phyloP scores from a whole-genome alignment of 2,329 filamentous ascomycete species.

The Fusarium cyanostomum region DNA sequence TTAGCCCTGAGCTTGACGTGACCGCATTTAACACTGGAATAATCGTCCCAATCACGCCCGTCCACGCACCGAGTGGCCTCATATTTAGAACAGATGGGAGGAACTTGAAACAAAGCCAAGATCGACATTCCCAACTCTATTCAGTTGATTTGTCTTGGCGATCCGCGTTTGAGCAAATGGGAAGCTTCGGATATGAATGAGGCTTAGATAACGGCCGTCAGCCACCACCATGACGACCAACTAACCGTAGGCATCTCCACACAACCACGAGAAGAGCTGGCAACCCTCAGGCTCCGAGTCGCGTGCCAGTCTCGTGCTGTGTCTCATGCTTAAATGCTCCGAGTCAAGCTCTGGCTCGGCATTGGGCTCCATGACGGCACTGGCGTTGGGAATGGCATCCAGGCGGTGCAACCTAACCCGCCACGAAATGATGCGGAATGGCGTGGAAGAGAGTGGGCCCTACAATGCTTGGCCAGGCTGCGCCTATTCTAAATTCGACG shows the following conservation, averaged over 20 bases:
- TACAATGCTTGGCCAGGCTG: neutral
- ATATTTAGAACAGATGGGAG: slow-evolving; percentile 12
- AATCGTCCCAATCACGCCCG: slow-evolving; percentile 6
- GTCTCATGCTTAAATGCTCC: neutral
- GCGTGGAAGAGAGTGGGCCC: neutral
- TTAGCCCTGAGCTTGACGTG: slow-evolving; percentile 17
- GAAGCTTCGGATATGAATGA: neutral
- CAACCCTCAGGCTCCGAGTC: neutral
- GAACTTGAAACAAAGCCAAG: slow-evolving; percentile 7
- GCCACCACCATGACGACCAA: slow-evolving; percentile 36
- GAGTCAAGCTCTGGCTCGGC: too few species aligned
- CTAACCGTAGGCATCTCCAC: neutral
- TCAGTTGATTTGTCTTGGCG: slow-evolving; percentile 16
- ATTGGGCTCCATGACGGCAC: neutral
- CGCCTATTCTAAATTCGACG: neutral
- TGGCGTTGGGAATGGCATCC: neutral
- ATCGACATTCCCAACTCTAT: slow-evolving; percentile 3
- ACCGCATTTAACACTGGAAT: neutral
- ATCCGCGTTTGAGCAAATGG: neutral
- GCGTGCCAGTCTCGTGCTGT: slow-evolving; percentile 9
- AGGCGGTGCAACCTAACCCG: neutral
- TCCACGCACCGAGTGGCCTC: slow-evolving; percentile 2
- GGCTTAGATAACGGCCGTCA: slow-evolving; percentile 21
- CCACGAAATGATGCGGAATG: slow-evolving; percentile 1
- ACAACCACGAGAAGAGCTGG: neutral